Percentiles rank a stretch among this genome's conserved stretches.
Evolutionary conservation across 2,329 filamentous ascomycete genomes (phyloP).

Genomic region (Gnomoniopsis smithogilvyi): DNA sequence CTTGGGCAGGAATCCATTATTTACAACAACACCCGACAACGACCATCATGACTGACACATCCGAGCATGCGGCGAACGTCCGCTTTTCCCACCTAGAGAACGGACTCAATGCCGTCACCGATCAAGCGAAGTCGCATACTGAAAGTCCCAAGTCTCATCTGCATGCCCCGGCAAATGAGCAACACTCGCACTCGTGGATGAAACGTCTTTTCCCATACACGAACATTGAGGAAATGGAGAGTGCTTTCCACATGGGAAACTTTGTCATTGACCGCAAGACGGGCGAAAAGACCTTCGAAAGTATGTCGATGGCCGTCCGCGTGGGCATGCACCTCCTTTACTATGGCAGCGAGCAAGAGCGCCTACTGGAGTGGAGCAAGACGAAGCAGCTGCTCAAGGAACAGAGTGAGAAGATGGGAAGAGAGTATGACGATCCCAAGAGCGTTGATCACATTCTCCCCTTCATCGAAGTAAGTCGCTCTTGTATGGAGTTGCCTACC

Average conservation of each 20-base stretch:
- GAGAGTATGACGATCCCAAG: conserved; percentile 34
- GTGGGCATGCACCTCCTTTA: conserved; percentile 41
- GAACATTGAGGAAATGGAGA: conserved; percentile 30
- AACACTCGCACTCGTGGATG: conserved; percentile 20
- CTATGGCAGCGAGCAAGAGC: conserved; percentile 36
- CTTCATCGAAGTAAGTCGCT: conserved; percentile 27
- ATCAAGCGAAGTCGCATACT: conserved; percentile 3
- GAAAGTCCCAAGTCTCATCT: conserved; percentile 14
- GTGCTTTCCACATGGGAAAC: conserved; percentile 36
- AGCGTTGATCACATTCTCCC: conserved; percentile 33
- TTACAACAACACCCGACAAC: neutral
- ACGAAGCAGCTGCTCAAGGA: conserved; percentile 30
- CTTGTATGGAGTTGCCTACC: too few species aligned
- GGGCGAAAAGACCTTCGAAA: conserved; percentile 35
- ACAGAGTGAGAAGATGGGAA: conserved; percentile 37
- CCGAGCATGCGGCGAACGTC: neutral
- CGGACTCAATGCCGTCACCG: conserved; percentile 2
- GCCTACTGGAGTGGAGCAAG: conserved; percentile 32
- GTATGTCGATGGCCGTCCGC: conserved; percentile 39
- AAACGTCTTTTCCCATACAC: conserved; percentile 19
- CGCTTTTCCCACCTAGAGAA: conserved; percentile 1
- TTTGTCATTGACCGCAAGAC: conserved; percentile 39
- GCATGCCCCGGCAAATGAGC: conserved; percentile 16
- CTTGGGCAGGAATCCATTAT: too few species aligned
- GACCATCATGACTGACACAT: neutral